A percentile compares a stretch with the other conserved stretches of the same genome.
Conservation (phyloP, 306 rosid genomes). For the Quercus variabilis region DNA sequence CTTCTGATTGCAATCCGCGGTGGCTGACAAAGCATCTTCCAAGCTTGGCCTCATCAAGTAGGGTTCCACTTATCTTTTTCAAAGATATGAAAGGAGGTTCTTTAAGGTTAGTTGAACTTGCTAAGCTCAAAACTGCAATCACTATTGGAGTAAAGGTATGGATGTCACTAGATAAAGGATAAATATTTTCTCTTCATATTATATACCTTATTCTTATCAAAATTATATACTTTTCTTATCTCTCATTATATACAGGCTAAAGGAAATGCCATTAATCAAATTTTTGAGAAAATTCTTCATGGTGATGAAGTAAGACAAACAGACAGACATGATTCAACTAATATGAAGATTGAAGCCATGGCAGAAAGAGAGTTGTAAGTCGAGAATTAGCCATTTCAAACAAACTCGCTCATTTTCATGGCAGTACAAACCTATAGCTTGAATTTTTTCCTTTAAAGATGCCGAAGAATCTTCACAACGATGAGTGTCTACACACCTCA, state of each 20-base stretch:
- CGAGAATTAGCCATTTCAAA: not conserved
- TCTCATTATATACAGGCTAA: conserved; percentile 41
- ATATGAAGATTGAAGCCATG: not conserved
- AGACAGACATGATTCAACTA: not conserved
- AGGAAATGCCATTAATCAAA: conserved; percentile 45
- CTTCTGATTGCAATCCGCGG: conserved; percentile 65
- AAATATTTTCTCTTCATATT: not conserved
- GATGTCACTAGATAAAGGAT: not conserved
- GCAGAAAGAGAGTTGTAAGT: not conserved
- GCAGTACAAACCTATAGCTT: not conserved
- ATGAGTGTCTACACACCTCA: not conserved
- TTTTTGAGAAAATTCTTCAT: conserved; percentile 38
- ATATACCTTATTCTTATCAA: not conserved
- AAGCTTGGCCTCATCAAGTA: conserved; percentile 64
- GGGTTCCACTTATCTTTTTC: conserved; percentile 59
- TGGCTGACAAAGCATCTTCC: conserved; percentile 78
- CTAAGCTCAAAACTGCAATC: conserved; percentile 71
- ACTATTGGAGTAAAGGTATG: conserved; percentile 76
- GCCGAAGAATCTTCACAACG: not conserved
- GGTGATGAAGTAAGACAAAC: conserved; percentile 2
- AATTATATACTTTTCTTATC: not conserved
- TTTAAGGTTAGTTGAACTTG: conserved; percentile 69
- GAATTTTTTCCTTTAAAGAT: not conserved
- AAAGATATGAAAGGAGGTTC: conserved; percentile 63
- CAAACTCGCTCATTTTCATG: not conserved